A percentile compares a stretch with the other conserved stretches of the same genome.
Conservation (phyloP, 495 filamentous ascomycete genomes). For the Cryomyces minteri region DNA sequence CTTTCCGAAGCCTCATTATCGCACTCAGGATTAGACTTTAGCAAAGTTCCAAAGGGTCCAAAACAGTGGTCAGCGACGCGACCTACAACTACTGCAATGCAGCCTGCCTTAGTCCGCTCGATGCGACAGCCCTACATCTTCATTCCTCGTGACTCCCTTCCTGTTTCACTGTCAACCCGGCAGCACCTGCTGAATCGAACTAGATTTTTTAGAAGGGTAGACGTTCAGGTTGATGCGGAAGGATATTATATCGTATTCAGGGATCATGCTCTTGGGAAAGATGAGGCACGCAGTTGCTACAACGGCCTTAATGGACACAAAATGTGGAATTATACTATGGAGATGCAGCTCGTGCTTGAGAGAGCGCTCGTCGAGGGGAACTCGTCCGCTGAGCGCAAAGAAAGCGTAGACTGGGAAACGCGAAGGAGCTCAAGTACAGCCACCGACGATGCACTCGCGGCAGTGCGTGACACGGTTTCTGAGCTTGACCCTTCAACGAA, state of each 20-base stretch:
- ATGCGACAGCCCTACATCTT: neutral
- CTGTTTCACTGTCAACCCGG: neutral
- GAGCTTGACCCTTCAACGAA: too few relatives aligned
- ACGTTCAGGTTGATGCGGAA: neutral
- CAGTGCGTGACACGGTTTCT: too few relatives aligned
- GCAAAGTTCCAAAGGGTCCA: neutral
- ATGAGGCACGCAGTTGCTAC: neutral
- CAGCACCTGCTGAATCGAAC: neutral
- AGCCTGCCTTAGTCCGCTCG: too few relatives aligned
- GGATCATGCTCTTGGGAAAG: neutral
- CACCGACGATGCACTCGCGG: too few relatives aligned
- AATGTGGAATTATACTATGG: constrained; percentile 1
- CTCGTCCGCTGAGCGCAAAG: too few relatives aligned
- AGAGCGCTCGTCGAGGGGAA: too few relatives aligned
- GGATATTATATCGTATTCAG: constrained; percentile 8
- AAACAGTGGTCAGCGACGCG: too few relatives aligned
- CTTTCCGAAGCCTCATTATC: too few relatives aligned
- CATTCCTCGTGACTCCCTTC: neutral
- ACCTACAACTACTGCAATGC: too few relatives aligned
- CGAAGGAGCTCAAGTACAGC: too few relatives aligned
- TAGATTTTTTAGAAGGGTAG: neutral
- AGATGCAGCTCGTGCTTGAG: neutral
- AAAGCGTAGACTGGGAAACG: too few relatives aligned
- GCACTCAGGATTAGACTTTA: too few relatives aligned
- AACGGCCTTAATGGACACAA: neutral